phyloP scores from a whole-genome alignment of 495 filamentous ascomycete genomes.

The Hyaloscypha bicolor region DNA sequence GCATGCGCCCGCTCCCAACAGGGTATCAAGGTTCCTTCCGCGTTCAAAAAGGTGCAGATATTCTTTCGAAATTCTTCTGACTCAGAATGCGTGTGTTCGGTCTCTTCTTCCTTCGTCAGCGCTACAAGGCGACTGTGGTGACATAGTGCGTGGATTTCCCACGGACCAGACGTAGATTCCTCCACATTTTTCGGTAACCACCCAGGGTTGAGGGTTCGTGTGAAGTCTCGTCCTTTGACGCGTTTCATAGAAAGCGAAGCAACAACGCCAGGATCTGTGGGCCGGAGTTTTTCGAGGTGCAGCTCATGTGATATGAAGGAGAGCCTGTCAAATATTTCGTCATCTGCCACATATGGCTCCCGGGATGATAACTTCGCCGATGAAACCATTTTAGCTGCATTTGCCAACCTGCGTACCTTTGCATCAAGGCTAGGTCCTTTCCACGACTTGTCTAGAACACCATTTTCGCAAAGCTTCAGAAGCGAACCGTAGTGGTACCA shows the following conservation, averaged over 20 bases:
- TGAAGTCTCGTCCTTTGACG: conserved; percentile 14
- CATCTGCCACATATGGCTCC: conserved; percentile 22
- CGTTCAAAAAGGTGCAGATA: not conserved
- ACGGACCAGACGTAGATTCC: conserved; percentile 20
- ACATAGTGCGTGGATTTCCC: conserved; percentile 31
- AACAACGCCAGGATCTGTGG: conserved; percentile 2
- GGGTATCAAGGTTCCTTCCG: conserved; percentile 1
- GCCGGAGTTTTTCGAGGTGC: conserved; percentile 11
- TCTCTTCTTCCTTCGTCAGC: not conserved
- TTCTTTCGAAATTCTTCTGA: not conserved
- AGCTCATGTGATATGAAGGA: conserved; percentile 23
- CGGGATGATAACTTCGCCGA: conserved; percentile 17
- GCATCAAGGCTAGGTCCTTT: not conserved
- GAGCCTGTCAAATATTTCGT: conserved; percentile 28
- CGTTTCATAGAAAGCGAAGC: conserved; percentile 20
- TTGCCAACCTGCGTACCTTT: not conserved
- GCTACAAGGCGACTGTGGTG: conserved; percentile 29
- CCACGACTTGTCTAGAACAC: not conserved
- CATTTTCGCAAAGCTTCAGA: not conserved
- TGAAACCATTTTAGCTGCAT: not conserved
- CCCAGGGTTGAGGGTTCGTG: conserved; percentile 8
- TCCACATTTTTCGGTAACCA: not conserved
- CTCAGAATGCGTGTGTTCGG: not conserved
- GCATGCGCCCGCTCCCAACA: conserved; percentile 7
- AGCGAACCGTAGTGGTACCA: conserved; percentile 3